These are phyloP conservation scores for Chloranthus sessilifolius DNA, from an alignment of 164 flowering plant genomes.

Conservation along the genomic window DNA sequence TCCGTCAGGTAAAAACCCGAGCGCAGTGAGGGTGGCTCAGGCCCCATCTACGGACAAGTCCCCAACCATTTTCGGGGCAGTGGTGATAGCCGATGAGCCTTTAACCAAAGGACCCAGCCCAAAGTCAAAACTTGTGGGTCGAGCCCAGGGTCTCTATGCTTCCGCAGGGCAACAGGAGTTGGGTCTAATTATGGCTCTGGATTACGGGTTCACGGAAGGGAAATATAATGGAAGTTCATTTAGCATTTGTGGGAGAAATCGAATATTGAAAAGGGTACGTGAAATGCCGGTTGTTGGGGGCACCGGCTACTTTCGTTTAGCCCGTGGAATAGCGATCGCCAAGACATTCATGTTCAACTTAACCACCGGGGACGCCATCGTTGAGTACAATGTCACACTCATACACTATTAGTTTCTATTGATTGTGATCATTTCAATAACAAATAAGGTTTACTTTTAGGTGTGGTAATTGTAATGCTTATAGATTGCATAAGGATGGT, in stretches of 20 bases:
- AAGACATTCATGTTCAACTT: constrained; percentile 1
- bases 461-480: no score
- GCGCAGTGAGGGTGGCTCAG: constrained; percentile 2
- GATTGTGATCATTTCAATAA: no score
- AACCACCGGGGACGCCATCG: constrained; percentile 13
- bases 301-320: constrained; percentile 3
- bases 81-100: constrained; percentile 2
- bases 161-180: neutral
- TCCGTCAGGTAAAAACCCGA: neutral
- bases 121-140: constrained; percentile 3
- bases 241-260: constrained; percentile 8
- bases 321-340: constrained; percentile 6
- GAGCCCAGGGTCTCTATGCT: constrained; percentile 5
- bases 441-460: no score
- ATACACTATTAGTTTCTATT: no score
- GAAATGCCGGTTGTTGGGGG: constrained; percentile 12
- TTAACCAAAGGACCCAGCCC: constrained; percentile 4
- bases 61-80: neutral
- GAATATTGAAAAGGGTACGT: neutral
- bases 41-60: neutral
- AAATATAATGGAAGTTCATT: constrained; percentile 12
- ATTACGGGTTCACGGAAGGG: constrained; percentile 5
- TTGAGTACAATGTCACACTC: constrained; percentile 25
- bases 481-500: no score
- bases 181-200: constrained; percentile 5